Percentiles rank a stretch among this genome's conserved stretches.
phyloP scores from a whole-genome alignment of 2,329 filamentous ascomycete species.

The Microsporum canis region DNA sequence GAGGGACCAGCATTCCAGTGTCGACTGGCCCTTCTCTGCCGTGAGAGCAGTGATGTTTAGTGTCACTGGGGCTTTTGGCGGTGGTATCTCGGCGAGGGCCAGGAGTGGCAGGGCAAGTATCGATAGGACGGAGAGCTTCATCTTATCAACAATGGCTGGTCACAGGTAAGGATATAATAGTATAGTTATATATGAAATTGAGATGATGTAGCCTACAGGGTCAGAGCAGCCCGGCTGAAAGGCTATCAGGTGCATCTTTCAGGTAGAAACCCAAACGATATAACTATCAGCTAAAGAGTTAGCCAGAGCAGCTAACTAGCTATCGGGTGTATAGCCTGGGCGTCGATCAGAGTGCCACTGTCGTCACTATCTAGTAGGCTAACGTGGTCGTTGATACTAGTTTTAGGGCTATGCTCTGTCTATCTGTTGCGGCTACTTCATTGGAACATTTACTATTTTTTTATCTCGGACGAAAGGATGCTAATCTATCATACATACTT shows the following conservation, averaged over 20 bases:
- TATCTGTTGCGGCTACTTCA: neutral
- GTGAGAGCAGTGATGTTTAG: neutral
- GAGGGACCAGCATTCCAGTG: conserved; percentile 39
- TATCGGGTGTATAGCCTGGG: neutral
- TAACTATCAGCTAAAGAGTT: neutral
- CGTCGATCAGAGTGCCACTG: neutral
- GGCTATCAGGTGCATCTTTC: neutral
- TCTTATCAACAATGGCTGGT: neutral
- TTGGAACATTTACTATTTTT: neutral
- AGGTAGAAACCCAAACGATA: neutral
- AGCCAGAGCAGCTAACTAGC: neutral
- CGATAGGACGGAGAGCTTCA: neutral
- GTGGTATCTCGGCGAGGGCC: neutral
- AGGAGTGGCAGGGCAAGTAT: neutral
- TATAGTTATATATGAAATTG: neutral
- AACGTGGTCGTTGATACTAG: neutral
- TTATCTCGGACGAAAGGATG: neutral
- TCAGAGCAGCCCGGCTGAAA: neutral
- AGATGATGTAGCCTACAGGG: neutral
- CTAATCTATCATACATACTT: neutral
- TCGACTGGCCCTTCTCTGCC: conserved; percentile 21
- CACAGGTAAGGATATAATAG: neutral
- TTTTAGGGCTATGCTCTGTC: neutral
- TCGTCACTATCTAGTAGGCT: neutral
- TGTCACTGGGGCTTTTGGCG: neutral